A percentile compares a stretch with the other conserved stretches of the same genome.
Conservation (phyloP, 495 filamentous ascomycete genomes). For the Aspergillus leporis region DNA sequence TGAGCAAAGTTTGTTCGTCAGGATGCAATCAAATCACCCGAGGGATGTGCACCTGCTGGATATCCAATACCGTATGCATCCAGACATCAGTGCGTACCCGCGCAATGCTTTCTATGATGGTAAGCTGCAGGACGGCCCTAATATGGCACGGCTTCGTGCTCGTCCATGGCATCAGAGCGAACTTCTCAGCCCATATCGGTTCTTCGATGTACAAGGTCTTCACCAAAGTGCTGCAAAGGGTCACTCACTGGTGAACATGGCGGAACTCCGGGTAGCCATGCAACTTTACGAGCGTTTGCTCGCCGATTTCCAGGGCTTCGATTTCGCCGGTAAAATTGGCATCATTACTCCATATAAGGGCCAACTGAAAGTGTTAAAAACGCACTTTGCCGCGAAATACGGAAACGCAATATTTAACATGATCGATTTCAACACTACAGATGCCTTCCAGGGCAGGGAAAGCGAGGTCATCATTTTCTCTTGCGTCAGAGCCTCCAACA, state of each 20-base stretch:
- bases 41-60: conserved; percentile 91
- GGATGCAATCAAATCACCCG: conserved; percentile 92
- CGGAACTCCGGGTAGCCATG: conserved; percentile 82
- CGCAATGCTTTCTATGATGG: conserved; percentile 90
- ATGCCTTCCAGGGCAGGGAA: conserved; percentile 96
- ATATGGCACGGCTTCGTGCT: conserved; percentile 73
- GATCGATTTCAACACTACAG: conserved; percentile 97
- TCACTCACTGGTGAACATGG: conserved; percentile 86
- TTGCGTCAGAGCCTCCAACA: conserved; percentile 88
- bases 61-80: conserved; percentile 98
- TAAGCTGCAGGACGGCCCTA: conserved; percentile 75
- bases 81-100: conserved; percentile 87
- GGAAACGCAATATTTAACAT: conserved; percentile 72
- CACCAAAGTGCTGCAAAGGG: conserved; percentile 75
- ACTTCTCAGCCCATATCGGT: conserved; percentile 89
- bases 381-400: conserved; percentile 66
- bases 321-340: conserved; percentile 83
- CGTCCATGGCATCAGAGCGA: conserved; percentile 82
- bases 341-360: conserved; percentile 98
- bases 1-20: conserved; percentile 96
- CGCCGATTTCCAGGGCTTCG: conserved; percentile 64
- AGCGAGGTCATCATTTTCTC: conserved; percentile 99
- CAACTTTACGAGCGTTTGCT: conserved; percentile 76
- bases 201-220: conserved; percentile 92
- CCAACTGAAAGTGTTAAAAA: conserved; percentile 78